A percentile compares a stretch with the other conserved stretches of the same genome.
Evolutionary conservation across 306 rosid species (phyloP).

Genomic region (Geum urbanum): DNA sequence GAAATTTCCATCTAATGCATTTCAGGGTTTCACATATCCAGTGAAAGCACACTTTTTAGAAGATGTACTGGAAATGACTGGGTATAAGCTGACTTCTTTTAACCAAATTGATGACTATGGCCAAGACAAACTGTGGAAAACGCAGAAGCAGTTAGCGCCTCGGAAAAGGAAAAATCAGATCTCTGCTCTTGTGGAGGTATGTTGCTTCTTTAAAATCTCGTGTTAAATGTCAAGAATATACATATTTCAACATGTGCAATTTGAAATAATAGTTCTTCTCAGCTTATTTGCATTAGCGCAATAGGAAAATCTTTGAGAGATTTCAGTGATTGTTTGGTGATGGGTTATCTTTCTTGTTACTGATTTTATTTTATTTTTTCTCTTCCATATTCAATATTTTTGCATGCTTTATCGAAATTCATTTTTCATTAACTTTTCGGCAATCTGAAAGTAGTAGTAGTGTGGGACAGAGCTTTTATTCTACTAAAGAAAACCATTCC

Average conservation of each 20-base stretch:
- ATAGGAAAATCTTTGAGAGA: not conserved
- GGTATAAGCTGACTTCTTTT: slow-evolving; percentile 75
- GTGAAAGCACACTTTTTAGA: slow-evolving; percentile 80
- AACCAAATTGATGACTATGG: slow-evolving; percentile 98
- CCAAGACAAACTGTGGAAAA: slow-evolving; percentile 97
- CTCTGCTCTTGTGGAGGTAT: slow-evolving; percentile 84
- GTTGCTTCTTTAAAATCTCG: slow-evolving; percentile 17
- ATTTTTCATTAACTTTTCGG: not conserved
- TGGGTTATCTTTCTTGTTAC: not conserved
- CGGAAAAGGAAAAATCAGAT: slow-evolving; percentile 92
- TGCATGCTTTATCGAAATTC: not conserved
- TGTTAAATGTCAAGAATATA: not conserved
- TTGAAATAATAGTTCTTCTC: not conserved
- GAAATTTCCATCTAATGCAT: slow-evolving; percentile 26
- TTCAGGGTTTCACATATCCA: slow-evolving; percentile 87
- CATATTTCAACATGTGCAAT: not conserved
- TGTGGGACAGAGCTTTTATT: not conserved
- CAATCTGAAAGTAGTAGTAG: not conserved
- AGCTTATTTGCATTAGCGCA: not conserved
- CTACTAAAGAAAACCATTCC: too few species aligned
- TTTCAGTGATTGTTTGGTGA: not conserved
- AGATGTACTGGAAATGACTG: slow-evolving; percentile 84
- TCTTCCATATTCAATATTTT: not conserved
- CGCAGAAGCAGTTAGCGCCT: slow-evolving; percentile 77
- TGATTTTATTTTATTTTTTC: not conserved